Percentiles rank a stretch among this genome's conserved stretches.
These are phyloP conservation scores for Begonia loranthoides DNA, from an alignment of 306 rosid genomes.

Conservation along the genomic window DNA sequence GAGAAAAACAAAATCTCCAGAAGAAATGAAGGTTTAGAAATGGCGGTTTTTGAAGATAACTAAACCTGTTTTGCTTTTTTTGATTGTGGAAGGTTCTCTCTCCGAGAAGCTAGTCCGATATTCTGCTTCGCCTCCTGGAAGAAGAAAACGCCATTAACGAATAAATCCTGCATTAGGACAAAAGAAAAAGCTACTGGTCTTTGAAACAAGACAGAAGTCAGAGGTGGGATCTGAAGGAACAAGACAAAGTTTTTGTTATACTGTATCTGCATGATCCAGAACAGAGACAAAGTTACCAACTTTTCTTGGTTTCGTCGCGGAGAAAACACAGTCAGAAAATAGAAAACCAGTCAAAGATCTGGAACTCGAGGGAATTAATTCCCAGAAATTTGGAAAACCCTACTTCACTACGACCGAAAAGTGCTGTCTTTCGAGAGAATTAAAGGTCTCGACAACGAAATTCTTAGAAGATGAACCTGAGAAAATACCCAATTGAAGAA, in stretches of 20 bases:
- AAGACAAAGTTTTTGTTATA: too few relatives aligned
- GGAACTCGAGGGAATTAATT: too few relatives aligned
- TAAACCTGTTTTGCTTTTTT: slow-evolving; percentile 94
- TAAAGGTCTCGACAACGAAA: too few relatives aligned
- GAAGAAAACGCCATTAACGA: slow-evolving; percentile 15
- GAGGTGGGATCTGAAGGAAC: background rate
- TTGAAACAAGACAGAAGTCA: background rate
- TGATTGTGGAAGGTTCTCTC: slow-evolving; percentile 82
- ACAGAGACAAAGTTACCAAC: background rate
- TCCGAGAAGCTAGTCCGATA: slow-evolving; percentile 87
- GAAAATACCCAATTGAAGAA: slow-evolving; percentile 12
- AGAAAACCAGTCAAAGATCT: too few relatives aligned
- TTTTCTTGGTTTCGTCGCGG: background rate
- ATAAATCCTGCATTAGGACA: slow-evolving; percentile 7
- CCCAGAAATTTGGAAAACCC: too few relatives aligned
- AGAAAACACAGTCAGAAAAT: slow-evolving; percentile 1
- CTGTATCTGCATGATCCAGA: background rate
- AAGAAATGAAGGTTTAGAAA: too few relatives aligned
- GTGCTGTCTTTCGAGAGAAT: too few relatives aligned
- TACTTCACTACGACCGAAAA: too few relatives aligned
- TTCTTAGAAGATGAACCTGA: too few relatives aligned
- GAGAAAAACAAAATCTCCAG: too few relatives aligned
- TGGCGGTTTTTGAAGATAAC: background rate
- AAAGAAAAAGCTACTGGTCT: background rate
- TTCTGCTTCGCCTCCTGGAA: slow-evolving; percentile 66